Evolutionary conservation across 805 yeast species (phyloP).

Genomic region (Grigorovia humatica): DNA sequence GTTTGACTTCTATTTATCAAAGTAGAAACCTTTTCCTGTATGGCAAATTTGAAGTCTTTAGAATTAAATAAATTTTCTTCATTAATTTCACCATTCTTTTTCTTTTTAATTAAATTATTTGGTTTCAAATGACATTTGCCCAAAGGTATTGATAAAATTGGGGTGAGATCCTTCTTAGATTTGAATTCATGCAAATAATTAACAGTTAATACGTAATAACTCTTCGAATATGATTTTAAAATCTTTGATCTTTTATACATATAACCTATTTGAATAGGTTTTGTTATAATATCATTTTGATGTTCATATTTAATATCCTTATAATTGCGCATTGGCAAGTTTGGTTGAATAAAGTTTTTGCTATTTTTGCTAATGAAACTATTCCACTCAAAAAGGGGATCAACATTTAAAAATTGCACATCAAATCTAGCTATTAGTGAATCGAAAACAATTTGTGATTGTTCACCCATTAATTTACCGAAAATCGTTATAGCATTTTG

Average conservation of each 20-base stretch:
- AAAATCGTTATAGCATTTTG: slow-evolving; percentile 70
- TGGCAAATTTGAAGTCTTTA: slow-evolving; percentile 60
- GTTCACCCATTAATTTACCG: slow-evolving; percentile 59
- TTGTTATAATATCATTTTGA: slow-evolving; percentile 57
- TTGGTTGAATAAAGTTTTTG: slow-evolving; percentile 53
- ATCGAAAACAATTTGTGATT: slow-evolving; percentile 60
- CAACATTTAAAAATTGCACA: slow-evolving; percentile 60
- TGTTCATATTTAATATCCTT: slow-evolving; percentile 55
- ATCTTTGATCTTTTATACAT: slow-evolving; percentile 85
- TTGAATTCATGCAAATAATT: slow-evolving; percentile 84
- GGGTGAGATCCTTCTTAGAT: slow-evolving; percentile 63
- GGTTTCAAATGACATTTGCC: slow-evolving; percentile 63
- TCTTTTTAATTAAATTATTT: slow-evolving; percentile 40
- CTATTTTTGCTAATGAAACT: slow-evolving; percentile 59
- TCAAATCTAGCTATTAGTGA: slow-evolving; percentile 54
- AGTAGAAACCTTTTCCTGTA: slow-evolving; percentile 65
- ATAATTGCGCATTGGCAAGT: slow-evolving; percentile 48
- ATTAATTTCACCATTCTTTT: slow-evolving; percentile 44
- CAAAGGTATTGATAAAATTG: slow-evolving; percentile 70
- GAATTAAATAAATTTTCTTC: slow-evolving; percentile 11
- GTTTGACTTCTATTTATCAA: slow-evolving; percentile 70
- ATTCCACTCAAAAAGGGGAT: slow-evolving; percentile 80
- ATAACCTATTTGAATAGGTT: slow-evolving; percentile 60
- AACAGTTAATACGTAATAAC: slow-evolving; percentile 85
- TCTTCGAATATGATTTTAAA: slow-evolving; percentile 79